Percentiles rank a stretch among this genome's conserved stretches.
Conservation (phyloP, 164 flowering plant genomes). For the grape (Vitis vinifera) region DNA sequence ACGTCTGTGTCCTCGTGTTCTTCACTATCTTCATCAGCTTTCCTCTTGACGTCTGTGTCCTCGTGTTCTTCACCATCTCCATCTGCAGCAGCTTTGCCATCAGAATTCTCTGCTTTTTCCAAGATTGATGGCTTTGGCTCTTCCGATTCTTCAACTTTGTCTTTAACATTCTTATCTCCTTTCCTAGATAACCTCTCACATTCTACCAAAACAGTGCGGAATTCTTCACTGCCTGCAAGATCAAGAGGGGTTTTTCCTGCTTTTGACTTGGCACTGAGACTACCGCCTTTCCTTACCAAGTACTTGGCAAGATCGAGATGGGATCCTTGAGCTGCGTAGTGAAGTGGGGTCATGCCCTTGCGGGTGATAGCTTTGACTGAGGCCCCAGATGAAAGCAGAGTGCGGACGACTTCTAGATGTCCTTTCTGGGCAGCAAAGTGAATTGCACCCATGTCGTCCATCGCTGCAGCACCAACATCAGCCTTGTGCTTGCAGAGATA, state of each 20-base stretch:
- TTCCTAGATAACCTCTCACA: slow-evolving; percentile 29
- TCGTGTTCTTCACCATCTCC: slow-evolving; percentile 18
- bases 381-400: slow-evolving; percentile 63
- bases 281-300: slow-evolving; percentile 75
- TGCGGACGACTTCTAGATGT: slow-evolving; percentile 70
- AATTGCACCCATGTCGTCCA: slow-evolving; percentile 97
- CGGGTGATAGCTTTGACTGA: slow-evolving; percentile 73
- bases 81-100: slow-evolving; percentile 16
- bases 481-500: slow-evolving; percentile 87
- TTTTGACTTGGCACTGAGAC: slow-evolving; percentile 54
- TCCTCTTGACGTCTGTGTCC: slow-evolving; percentile 42
- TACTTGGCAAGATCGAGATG: slow-evolving; percentile 72
- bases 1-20: slow-evolving; percentile 25
- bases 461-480: slow-evolving; percentile 92
- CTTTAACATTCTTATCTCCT: slow-evolving; percentile 21
- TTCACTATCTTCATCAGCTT: slow-evolving; percentile 28
- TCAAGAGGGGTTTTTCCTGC: slow-evolving; percentile 84
- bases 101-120: slow-evolving; percentile 20
- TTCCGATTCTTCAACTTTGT: slow-evolving; percentile 27
- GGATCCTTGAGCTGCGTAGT: slow-evolving; percentile 90
- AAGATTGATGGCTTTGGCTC: slow-evolving; percentile 13
- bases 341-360: slow-evolving; percentile 89
- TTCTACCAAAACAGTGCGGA: slow-evolving; percentile 47
- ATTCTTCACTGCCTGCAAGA: slow-evolving; percentile 61
- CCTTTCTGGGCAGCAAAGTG: slow-evolving; percentile 98